Conservation (phyloP, 108 stramenopile species). For the Nitzschia putrida region DNA sequence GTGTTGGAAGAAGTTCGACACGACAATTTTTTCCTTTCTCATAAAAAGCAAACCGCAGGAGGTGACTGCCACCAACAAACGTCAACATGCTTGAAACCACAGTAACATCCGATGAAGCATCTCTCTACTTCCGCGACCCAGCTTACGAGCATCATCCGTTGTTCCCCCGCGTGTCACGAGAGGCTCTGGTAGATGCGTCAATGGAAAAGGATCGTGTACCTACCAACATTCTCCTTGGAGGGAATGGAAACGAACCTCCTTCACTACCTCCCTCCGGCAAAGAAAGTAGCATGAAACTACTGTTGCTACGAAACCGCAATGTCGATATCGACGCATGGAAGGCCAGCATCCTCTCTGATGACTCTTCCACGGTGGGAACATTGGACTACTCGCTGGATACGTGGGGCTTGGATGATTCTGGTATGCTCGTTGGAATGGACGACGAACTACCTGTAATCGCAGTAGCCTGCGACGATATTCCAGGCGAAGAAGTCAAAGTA, state of each 20-base stretch:
- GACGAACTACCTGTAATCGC: too few relatives aligned
- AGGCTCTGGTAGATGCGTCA: neutral
- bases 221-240: neutral
- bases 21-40: too few relatives aligned
- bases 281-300: neutral
- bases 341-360: neutral
- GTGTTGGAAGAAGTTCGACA: too few relatives aligned
- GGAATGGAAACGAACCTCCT: neutral
- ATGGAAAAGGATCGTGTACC: neutral
- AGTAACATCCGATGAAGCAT: slow-evolving; percentile 7
- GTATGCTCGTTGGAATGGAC: too few relatives aligned
- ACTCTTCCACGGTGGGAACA: slow-evolving; percentile 21
- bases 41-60: too few relatives aligned
- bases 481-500: too few relatives aligned
- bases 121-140: slow-evolving; percentile 15
- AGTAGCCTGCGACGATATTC: too few relatives aligned
- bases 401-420: neutral
- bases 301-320: neutral
- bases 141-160: slow-evolving; percentile 2
- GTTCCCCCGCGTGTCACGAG: neutral
- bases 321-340: slow-evolving; percentile 10
- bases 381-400: slow-evolving; percentile 30
- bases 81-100: neutral
- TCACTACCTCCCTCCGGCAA: too few relatives aligned
- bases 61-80: too few relatives aligned